A percentile compares a stretch with the other conserved stretches of the same genome.
Evolutionary conservation across 768 basidiomycete species (phyloP).

Genomic region (Chalciporus pseudorubinellus): DNA sequence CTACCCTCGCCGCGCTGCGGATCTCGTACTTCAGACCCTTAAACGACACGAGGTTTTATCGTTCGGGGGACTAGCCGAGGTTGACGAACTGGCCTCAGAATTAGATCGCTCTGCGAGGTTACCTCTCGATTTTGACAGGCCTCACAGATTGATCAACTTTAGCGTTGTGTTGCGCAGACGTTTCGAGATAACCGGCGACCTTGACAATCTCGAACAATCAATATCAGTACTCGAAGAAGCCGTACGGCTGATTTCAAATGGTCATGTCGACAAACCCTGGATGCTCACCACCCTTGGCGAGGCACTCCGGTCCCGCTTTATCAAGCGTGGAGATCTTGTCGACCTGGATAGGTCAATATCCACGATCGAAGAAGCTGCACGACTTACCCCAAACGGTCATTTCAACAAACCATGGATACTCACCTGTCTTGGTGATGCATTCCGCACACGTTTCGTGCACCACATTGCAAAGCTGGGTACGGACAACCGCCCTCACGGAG

Average conservation of each 20-base stretch:
- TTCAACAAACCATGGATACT: neutral
- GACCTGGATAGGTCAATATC: neutral
- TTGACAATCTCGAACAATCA: neutral
- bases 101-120: neutral
- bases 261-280: neutral
- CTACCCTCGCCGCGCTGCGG: slow-evolving; percentile 1
- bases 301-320: neutral
- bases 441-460: neutral
- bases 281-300: neutral
- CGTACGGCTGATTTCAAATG: neutral
- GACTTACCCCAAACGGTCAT: neutral
- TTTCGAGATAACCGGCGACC: neutral
- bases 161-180: slow-evolving; percentile 1
- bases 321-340: neutral
- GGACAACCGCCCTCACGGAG: too few species aligned
- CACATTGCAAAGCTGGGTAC: too few species aligned
- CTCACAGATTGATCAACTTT: slow-evolving; percentile 1
- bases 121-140: slow-evolving; percentile 1
- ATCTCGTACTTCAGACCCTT: slow-evolving; percentile 4
- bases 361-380: neutral
- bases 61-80: neutral
- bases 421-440: neutral
- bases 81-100: neutral
- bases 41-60: neutral
- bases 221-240: neutral